These are phyloP conservation scores for Scenedesmus sp. DNA, from an alignment of 163 green algal species.

Conservation along the genomic window DNA sequence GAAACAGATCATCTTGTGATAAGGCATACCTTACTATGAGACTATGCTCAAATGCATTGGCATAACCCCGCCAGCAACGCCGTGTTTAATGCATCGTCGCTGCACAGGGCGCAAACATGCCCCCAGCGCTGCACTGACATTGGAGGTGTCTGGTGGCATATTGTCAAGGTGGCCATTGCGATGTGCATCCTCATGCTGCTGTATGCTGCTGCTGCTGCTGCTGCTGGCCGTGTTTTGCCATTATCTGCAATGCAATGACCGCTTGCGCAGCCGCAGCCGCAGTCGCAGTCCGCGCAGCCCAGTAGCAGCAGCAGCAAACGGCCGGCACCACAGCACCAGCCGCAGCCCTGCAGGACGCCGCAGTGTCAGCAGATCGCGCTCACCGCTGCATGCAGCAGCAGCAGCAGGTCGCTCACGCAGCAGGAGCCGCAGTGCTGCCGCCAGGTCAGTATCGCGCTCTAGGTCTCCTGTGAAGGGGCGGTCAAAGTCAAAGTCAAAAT, in stretches of 20 bases:
- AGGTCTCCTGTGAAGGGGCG: neutral
- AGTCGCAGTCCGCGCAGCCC: conserved; percentile 15
- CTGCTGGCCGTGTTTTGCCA: neutral
- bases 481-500: conserved; percentile 2
- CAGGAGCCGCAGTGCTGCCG: conserved; percentile 1
- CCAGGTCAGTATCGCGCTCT: neutral
- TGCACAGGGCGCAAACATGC: too few species aligned
- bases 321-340: neutral
- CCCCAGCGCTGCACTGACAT: too few species aligned
- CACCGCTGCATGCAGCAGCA: conserved; percentile 1
- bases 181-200: neutral
- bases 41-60: too few species aligned
- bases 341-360: neutral
- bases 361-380: neutral
- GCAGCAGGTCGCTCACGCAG: neutral
- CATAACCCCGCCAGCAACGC: too few species aligned
- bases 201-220: conserved; percentile 24
- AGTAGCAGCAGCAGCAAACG: conserved; percentile 18
- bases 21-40: too few species aligned
- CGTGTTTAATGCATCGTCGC: too few species aligned
- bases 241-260: neutral
- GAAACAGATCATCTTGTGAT: too few species aligned
- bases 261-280: neutral
- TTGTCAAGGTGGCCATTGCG: too few species aligned
- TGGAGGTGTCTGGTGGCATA: too few species aligned